A percentile compares a stretch with the other conserved stretches of the same genome.
Conservation (phyloP, 2,329 filamentous ascomycete genomes). For the Pseudocercospora ulei region DNA sequence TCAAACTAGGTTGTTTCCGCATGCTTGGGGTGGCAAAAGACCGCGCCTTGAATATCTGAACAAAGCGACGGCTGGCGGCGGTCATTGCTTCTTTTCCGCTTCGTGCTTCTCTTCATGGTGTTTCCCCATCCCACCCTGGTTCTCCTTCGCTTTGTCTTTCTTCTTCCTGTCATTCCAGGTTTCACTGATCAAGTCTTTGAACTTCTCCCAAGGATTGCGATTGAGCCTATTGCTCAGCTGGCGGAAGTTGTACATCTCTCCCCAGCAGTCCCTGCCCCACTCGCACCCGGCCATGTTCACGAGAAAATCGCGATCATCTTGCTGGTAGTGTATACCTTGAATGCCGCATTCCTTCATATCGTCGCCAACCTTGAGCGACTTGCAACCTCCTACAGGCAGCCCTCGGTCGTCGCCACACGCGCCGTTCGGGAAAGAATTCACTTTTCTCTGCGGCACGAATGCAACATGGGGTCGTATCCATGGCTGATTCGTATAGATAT, state of each 20-base stretch:
- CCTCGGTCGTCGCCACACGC: constrained; percentile 73
- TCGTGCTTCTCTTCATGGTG: constrained; percentile 13
- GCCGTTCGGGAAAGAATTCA: constrained; percentile 88
- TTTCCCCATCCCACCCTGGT: constrained; percentile 15
- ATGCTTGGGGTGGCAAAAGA: too few species aligned
- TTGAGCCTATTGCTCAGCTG: constrained; percentile 86
- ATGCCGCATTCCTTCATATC: constrained; percentile 30
- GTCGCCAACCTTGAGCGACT: constrained; percentile 21
- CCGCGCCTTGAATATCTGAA: too few species aligned
- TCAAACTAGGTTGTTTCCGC: too few species aligned
- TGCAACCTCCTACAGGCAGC: constrained; percentile 46
- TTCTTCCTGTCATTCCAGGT: constrained; percentile 27
- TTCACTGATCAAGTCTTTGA: constrained; percentile 42
- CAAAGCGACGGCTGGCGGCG: constrained; percentile 1
- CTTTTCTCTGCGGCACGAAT: constrained; percentile 80
- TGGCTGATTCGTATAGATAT: constrained; percentile 80
- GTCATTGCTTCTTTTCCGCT: constrained; percentile 7
- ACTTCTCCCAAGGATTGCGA: constrained; percentile 66
- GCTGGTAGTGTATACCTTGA: constrained; percentile 64
- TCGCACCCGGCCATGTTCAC: constrained; percentile 99
- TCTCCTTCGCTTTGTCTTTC: constrained; percentile 20
- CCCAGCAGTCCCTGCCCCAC: constrained; percentile 95
- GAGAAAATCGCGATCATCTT: constrained; percentile 78
- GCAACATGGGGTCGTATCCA: constrained; percentile 84
- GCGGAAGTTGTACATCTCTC: constrained; percentile 92